A percentile compares a stretch with the other conserved stretches of the same genome.
These are phyloP conservation scores for Cytospora piceae DNA, from an alignment of 2,329 filamentous ascomycete genomes.

Conservation along the genomic window DNA sequence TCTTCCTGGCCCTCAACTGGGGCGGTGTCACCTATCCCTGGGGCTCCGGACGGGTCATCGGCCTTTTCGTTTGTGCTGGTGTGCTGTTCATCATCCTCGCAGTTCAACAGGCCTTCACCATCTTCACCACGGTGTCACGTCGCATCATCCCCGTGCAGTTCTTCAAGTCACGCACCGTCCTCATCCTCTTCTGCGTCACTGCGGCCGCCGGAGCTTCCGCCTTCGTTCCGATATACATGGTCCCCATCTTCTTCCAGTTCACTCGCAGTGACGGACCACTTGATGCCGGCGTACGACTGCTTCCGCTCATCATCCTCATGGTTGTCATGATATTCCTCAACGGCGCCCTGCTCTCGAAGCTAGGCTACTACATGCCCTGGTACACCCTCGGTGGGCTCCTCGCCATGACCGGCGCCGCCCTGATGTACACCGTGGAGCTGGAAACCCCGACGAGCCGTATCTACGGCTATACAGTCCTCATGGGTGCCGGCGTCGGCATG, in stretches of 20 bases:
- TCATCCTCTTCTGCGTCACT: slow-evolving; percentile 3
- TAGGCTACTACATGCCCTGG: slow-evolving; percentile 20
- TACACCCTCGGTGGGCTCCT: slow-evolving; percentile 12
- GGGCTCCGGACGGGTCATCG: slow-evolving; percentile 29
- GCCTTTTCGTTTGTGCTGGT: slow-evolving; percentile 27
- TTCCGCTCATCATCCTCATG: slow-evolving; percentile 10
- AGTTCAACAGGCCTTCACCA: slow-evolving; percentile 3
- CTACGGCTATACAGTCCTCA: slow-evolving; percentile 43
- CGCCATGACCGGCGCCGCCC: neutral
- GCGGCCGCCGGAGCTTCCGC: slow-evolving; percentile 3
- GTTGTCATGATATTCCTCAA: slow-evolving; percentile 15
- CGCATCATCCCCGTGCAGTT: slow-evolving; percentile 10
- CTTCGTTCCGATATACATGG: slow-evolving; percentile 13
- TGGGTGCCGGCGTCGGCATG: slow-evolving; percentile 46
- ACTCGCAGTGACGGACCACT: slow-evolving; percentile 4
- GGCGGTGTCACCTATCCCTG: slow-evolving; percentile 27
- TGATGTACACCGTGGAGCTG: slow-evolving; percentile 34
- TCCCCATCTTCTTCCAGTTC: slow-evolving; percentile 7
- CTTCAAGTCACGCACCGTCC: slow-evolving; percentile 4
- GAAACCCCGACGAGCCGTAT: slow-evolving; percentile 36
- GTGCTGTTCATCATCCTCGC: slow-evolving; percentile 13
- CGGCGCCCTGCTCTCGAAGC: slow-evolving; percentile 10
- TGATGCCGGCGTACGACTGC: slow-evolving; percentile 2
- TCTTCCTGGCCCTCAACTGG: slow-evolving; percentile 25
- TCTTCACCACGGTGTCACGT: neutral